Percentiles rank a stretch among this genome's conserved stretches.
These are phyloP conservation scores for Mycena sanguinolenta DNA, from an alignment of 768 basidiomycete genomes.

Conservation along the genomic window DNA sequence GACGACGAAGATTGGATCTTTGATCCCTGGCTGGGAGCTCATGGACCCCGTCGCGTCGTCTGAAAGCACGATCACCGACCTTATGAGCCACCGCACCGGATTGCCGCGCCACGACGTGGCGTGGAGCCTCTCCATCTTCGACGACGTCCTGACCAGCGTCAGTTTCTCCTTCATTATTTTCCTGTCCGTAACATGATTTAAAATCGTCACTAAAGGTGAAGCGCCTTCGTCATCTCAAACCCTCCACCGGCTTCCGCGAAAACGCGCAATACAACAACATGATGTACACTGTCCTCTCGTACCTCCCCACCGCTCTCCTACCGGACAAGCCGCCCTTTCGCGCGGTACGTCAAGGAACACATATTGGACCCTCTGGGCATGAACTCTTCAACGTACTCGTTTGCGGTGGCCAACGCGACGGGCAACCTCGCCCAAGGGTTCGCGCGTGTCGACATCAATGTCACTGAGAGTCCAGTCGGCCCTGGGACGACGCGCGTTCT, in stretches of 20 bases:
- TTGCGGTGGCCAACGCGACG: constrained; percentile 7
- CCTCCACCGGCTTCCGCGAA: background rate
- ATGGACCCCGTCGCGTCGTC: constrained; percentile 40
- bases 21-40: constrained; percentile 42
- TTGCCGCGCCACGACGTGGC: constrained; percentile 39
- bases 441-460: background rate
- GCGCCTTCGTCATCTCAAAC: background rate
- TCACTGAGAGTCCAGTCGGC: constrained; percentile 4
- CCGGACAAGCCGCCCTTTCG: constrained; percentile 11
- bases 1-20: constrained; percentile 38
- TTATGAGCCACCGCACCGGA: constrained; percentile 45
- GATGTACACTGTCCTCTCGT: constrained; percentile 10
- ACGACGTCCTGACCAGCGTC: background rate
- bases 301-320: constrained; percentile 11
- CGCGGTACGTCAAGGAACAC: background rate
- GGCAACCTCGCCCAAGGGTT: constrained; percentile 6
- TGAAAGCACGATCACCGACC: constrained; percentile 34
- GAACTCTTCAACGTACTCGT: constrained; percentile 15
- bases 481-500: background rate
- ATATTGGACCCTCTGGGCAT: constrained; percentile 10
- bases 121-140: too few relatives aligned
- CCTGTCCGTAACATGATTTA: too few relatives aligned
- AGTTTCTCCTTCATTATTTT: background rate
- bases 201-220: background rate
- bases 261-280: background rate